Base-by-base conservation (phyloP, 2,329 filamentous ascomycete genomes). In the Arthrobotrys sphaeroides region DNA sequence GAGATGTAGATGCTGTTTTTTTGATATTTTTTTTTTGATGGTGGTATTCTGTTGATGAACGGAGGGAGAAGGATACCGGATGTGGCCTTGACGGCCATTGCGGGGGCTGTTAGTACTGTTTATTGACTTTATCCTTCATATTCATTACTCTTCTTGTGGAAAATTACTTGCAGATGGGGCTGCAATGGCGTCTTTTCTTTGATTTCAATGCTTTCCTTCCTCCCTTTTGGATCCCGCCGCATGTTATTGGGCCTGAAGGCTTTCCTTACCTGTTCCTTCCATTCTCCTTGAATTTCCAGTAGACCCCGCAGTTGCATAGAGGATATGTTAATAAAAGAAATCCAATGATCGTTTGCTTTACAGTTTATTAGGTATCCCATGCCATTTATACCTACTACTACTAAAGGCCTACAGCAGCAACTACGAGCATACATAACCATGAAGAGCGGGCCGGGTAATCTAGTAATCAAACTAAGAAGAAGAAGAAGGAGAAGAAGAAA, bases 1-100 rank as follows among this genome's bases (percentile, higher is more conserved):
- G 28, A 77, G 69, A 42, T 55, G 51, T 68, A 51, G 24, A 49
- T 55, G 36, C 2, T n/a, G 3, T 38, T 20, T 68, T 62, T 67
- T 51, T 47, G 1, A 0, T 38, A 26, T 38, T 7, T 16, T 16
- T 60, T 20, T 28, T 18, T 33, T 26, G 43, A 47, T 47, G 18
- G 36, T 38, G 18, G 26, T n/a, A n/a, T n/a, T n/a, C n/a, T n/a
- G n/a, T n/a, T n/a, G n/a, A n/a, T n/a, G n/a, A n/a, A n/a, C n/a
- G n/a, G n/a, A n/a, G n/a, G n/a, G n/a, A n/a, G n/a, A n/a, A n/a
- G n/a, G n/a, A n/a, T n/a, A 36, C 36, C n/a, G 28, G 20, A 16
- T 22, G 16, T 38, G n/a, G 16, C 49, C 47, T 53, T 24, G n/a
- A 28, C n/a, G 22, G 45, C n/a, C n/a, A n/a, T n/a, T n/a, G n/a